phyloP scores from a whole-genome alignment of 441 rosid genomes.

The Euphorbia celastroides region DNA sequence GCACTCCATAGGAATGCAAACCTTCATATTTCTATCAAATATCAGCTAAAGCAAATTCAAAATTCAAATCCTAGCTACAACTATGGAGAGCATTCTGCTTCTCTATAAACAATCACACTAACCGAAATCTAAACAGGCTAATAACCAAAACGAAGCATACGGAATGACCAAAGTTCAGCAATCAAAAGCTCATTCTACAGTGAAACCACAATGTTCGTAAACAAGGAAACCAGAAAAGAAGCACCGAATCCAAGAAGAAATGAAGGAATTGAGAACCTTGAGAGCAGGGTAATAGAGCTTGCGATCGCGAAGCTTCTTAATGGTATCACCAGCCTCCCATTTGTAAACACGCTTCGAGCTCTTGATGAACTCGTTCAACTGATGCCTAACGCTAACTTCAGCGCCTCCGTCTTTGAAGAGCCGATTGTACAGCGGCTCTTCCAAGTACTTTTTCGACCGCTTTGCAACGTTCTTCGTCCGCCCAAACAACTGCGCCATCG shows the following conservation, averaged over 20 bases:
- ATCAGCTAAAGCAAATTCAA: neutral
- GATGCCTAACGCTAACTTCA: constrained; percentile 55
- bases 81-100: neutral
- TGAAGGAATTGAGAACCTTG: constrained; percentile 42
- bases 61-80: neutral
- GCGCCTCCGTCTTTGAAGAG: constrained; percentile 74
- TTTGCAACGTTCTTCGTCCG: constrained; percentile 39
- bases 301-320: constrained; percentile 75
- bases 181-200: neutral
- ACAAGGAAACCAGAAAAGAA: neutral
- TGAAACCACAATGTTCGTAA: neutral
- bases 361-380: constrained; percentile 70
- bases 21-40: neutral
- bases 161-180: neutral
- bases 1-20: neutral
- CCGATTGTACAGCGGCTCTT: constrained; percentile 61
- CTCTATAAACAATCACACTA: neutral
- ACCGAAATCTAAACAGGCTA: neutral
- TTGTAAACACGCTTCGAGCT: constrained; percentile 80
- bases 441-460: constrained; percentile 72
- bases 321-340: constrained; percentile 94
- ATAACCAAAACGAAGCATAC: neutral
- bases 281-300: constrained; percentile 70
- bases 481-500: constrained; percentile 36
- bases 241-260: neutral